Percentiles rank a stretch among this genome's conserved stretches.
These are phyloP conservation scores for Aspergillus caelatus DNA, from an alignment of 2,329 filamentous ascomycete genomes.

Conservation along the genomic window DNA sequence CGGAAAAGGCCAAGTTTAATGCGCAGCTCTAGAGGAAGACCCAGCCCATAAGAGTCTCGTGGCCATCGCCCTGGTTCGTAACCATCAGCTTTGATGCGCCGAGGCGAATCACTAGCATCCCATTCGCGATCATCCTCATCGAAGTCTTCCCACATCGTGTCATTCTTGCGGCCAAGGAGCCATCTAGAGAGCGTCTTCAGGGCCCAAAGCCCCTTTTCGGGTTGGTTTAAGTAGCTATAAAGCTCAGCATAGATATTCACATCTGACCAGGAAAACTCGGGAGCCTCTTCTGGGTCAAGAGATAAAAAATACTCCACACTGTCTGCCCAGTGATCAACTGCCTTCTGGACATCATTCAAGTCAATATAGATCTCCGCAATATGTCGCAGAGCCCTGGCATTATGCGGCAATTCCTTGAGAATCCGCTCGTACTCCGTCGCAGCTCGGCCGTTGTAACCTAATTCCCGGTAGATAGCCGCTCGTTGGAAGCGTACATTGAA, in stretches of 20 bases:
- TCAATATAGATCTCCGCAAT: constrained; percentile 62
- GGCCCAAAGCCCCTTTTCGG: constrained; percentile 66
- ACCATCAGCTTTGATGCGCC: constrained; percentile 64
- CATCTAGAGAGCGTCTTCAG: constrained; percentile 77
- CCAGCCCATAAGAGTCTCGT: constrained; percentile 66
- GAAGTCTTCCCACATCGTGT: constrained; percentile 75
- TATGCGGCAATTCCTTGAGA: constrained; percentile 56
- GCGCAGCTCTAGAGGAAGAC: constrained; percentile 78
- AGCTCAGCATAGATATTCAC: constrained; percentile 84
- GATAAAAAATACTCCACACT: constrained; percentile 54
- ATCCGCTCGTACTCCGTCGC: constrained; percentile 58
- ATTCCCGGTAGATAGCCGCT: constrained; percentile 58
- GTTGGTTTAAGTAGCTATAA: constrained; percentile 66
- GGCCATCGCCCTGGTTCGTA: constrained; percentile 62
- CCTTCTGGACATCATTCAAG: constrained; percentile 51
- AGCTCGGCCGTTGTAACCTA: constrained; percentile 51
- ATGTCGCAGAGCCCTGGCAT: constrained; percentile 57
- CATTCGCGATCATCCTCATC: constrained; percentile 84
- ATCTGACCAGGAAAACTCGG: constrained; percentile 72
- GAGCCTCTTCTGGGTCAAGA: constrained; percentile 47
- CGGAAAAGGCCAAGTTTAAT: constrained; percentile 83
- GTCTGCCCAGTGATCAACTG: constrained; percentile 55
- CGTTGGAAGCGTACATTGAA: constrained; percentile 58
- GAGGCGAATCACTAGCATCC: constrained; percentile 70
- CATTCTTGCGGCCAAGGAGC: constrained; percentile 74